Base-by-base conservation (phyloP, 768 basidiomycete species). In the Hemileccinum rubropunctum region DNA sequence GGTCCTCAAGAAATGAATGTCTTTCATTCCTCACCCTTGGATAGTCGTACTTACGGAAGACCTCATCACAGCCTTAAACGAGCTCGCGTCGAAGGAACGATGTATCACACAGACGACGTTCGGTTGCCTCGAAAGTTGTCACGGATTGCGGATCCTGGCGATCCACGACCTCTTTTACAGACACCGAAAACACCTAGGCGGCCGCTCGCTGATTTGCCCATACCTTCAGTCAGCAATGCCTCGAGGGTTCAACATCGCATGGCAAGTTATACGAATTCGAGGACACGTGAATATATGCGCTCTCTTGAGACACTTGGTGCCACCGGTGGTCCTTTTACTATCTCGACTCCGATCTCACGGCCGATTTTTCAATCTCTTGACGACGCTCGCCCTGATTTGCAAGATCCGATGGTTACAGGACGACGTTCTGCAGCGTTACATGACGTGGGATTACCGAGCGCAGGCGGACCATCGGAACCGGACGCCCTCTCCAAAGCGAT, bases 121-220 rank as follows among this genome's bases (percentile, higher is more conserved):
- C 52, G 35, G 12, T 49, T 42, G 0, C 49, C 47, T 38, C 62
- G 39, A 21, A 58, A 53, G 34, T 14, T 45, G 20, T 43, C 61
- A 17, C 58, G 53, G 21, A 36, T 58, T 3, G 10, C 38, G 23
- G 38, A 46, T 1, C 53, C 52, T 21, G 18, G 32, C 13, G 42
- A 37, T 28, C 17, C 30, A 28, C 50, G 21, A 6, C 21, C 56
- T 0, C 50, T 23, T 23, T 6, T 23, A 6, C 23, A 23, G 23
- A 23, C 23, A 23, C 23, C 23, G 23, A 23, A 13, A 42, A 60
- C 61, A 3, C 53, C 49, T 15, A 48, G 59, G 49, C 62, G 36
- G 11, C 62, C 62, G 0, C 56, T 64, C 27, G 40, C 47, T n/a
- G 62, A 59, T 40, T 39, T 64, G 20, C 51, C 38, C 15, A 30